Base-by-base conservation (phyloP, 805 yeast species). In the Kockiozyma suomiensis region DNA sequence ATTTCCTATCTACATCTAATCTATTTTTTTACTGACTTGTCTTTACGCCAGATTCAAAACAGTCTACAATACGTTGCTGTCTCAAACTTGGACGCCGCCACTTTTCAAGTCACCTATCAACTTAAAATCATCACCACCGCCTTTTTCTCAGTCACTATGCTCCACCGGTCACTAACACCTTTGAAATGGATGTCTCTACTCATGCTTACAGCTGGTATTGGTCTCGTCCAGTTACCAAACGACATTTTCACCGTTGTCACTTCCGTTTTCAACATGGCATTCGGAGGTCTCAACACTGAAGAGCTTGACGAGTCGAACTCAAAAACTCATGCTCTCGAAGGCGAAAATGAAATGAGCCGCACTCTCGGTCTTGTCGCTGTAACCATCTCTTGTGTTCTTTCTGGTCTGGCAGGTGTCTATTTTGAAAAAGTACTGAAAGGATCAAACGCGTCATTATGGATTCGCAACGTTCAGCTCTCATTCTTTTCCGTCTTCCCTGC, bases 331-430 rank as follows among this genome's bases (percentile, higher is more conserved):
- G 8, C 59, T 7, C 56, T 49, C 26, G 64, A 55, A 15, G 66
- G 56, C 26, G 55, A 60, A 8, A 62, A 43, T 3, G 68, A 62
- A 8, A 70, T 69, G 71, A 70, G 69, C 55, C 55, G 62, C 7
- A 54, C 62, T 13, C 59, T 73, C 3, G 79, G 79, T 1, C 65
- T 76, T 5, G 54, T 70, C 10, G 77, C 79, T 12, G 79, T 76
- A 32, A 52, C 69, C 5, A 50, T 70, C 28, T 78, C 79, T 10
- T 76, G 79, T 59, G 61, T 73, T 7, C 65, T 76, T 41, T 70
- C 75, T 23, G 79, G 79, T 5, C 68, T 76, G 40, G 79, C 79
- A 4, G 79, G 79, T n/a, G 77, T 76, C 42, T 76, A 76, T 69
- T 75, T 76, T 64, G 79, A 76, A 54, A 75, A 74, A 64, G 78